These are phyloP conservation scores for Didymella segeticola DNA, from an alignment of 2,329 filamentous ascomycete genomes.

Conservation along the genomic window DNA sequence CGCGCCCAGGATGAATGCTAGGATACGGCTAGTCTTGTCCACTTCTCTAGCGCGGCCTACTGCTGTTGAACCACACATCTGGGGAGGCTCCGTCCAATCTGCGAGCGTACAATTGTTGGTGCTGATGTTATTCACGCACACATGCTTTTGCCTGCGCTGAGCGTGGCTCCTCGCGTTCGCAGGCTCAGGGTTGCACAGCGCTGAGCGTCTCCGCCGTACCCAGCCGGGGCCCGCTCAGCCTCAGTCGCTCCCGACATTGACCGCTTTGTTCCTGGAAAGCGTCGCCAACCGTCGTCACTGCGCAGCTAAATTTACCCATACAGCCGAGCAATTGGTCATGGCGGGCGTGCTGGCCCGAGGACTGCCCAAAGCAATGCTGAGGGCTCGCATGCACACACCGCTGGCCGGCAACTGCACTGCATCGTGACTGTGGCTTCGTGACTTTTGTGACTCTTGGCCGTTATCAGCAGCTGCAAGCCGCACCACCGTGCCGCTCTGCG, in stretches of 20 bases:
- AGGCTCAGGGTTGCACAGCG: conserved; percentile 14
- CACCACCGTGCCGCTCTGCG: conserved; percentile 4
- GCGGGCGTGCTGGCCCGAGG: conserved; percentile 12
- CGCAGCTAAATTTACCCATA: conserved; percentile 40
- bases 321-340: conserved; percentile 30
- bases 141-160: conserved; percentile 15
- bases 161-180: conserved; percentile 14
- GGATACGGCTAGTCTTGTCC: conserved; percentile 19
- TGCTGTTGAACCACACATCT: conserved; percentile 29
- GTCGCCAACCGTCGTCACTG: conserved; percentile 30
- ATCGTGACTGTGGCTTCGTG: conserved; percentile 13
- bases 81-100: conserved; percentile 25
- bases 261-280: conserved; percentile 43
- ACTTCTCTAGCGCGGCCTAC: conserved; percentile 29
- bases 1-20: conserved; percentile 21
- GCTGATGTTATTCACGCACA: conserved; percentile 30
- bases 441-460: conserved; percentile 8
- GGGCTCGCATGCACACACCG: conserved; percentile 15
- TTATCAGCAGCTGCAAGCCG: conserved; percentile 11
- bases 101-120: conserved; percentile 6
- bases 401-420: conserved; percentile 17
- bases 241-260: conserved; percentile 42
- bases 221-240: conserved; percentile 30
- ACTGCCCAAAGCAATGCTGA: conserved; percentile 10
- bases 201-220: conserved; percentile 16